Evolutionary conservation across 768 basidiomycete species (phyloP), one percentile per base, ranked within the genome.

Genomic region (Hysterangium stoloniferum): DNA sequence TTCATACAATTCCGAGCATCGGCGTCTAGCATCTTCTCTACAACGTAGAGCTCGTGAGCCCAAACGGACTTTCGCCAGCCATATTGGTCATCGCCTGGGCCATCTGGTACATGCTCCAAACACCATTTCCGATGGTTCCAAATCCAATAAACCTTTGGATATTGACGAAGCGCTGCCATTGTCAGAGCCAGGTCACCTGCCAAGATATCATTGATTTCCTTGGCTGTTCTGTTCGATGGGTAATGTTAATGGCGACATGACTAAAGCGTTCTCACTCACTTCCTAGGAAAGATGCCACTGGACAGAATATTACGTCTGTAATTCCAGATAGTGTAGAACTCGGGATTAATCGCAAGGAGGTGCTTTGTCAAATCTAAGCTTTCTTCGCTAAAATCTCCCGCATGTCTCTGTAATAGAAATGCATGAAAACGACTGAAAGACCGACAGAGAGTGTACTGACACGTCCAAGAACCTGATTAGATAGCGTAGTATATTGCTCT

Each of bases 81-180:
- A 43, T 74, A 57, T 8, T 65, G 60, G 47, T 78, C 72, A 1
- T 63, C 66, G 25, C 68, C 71, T 0, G 90, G 89, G 1, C 82
- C 86, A 46, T 75, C 71, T 0, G 95, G 94, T 9, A 95, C 77
- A 48, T 84, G 79, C 63, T 86, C 84, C 1, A 99, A 77, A 61
- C 94, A 94, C 96, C 96, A 98, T 58, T 83, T 73, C 33, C 96
- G 80, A 60, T 99, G 93, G 62, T 93, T 97, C 96, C 96, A 99
- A 58, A 98, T 92, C 84, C 89, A 92, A 64, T 99, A 99, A 17
- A 96, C 84, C 63, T 98, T 99, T 12, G 96, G 96, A 61, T 94
- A 80, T 7, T 76, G 71, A 59, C 87, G 85, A 37, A 99, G 75
- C 5, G 86, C 82, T 4, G 73, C 68, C 62, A 84, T 88, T 0